Evolutionary conservation across 2,329 filamentous ascomycete genomes (phyloP), one percentile per base, ranked within the genome.

Genomic region (Pseudonectria buxi): DNA sequence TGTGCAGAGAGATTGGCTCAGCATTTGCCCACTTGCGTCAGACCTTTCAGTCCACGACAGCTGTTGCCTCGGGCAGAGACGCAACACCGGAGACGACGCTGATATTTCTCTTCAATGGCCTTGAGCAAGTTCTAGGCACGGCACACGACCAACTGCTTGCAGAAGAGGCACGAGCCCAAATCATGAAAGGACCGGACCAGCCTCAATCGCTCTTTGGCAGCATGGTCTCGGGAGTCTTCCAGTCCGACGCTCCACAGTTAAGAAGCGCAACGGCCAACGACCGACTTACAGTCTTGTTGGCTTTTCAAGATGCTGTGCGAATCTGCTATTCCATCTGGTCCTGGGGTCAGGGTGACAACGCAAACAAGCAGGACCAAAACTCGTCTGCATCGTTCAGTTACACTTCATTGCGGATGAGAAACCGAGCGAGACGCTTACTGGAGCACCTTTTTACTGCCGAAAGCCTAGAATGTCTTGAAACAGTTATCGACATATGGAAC

Each of bases 251-350:
- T 1, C 79, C 75, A 2, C 84, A 89, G 41, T 74, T 78, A n/a
- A 80, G 88, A 32, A 87, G 81, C 40, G 78, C 82, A 7, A 88
- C 86, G n/a, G 88, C 89, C 7, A 98, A 96, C 53, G 90, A 92
- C 50, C 78, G 90, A 30, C 71, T 98, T 14, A 96, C 92, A 0
- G 90, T 98, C 14, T 72, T 95, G 28, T 71, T 98, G n/a, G 94
- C 89, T 10, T 95, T 98, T 56, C 90, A 96, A 59, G 94, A 98
- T 57, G 87, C 89, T 1, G 86, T 96, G 39, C 79, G 87, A 15
- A 85, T 94, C 32, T 95, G 89, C 59, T 94, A 94, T 56, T 78
- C 72, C 10, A 95, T 98, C 34, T 98, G 94, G 92, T 85, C 86
- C 1, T 98, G 92, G 90, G 86, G 84, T 6, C 77, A 82, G 53